Conservation (phyloP, 495 filamentous ascomycete genomes). For the Penicillium antarcticum region DNA sequence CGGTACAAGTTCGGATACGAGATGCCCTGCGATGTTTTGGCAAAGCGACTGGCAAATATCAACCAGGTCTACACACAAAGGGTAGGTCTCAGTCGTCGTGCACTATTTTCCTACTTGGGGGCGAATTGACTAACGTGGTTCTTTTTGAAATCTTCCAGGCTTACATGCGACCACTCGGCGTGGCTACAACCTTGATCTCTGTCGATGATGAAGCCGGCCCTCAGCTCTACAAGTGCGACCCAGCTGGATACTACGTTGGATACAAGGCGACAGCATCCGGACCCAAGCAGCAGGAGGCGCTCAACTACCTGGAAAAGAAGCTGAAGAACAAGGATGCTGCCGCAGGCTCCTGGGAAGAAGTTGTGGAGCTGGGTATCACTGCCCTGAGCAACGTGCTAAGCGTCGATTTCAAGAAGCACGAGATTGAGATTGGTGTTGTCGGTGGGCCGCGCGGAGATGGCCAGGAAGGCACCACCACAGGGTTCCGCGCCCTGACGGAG, state of each 20-base stretch:
- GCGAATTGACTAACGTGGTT: background rate
- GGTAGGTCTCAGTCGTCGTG: constrained; percentile 48
- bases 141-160: constrained; percentile 53
- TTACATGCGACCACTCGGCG: constrained; percentile 96
- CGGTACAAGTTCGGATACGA: constrained; percentile 98
- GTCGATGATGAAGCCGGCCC: constrained; percentile 89
- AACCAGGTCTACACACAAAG: constrained; percentile 98
- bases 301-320: constrained; percentile 98
- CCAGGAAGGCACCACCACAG: constrained; percentile 69
- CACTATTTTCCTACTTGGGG: background rate
- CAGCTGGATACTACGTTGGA: constrained; percentile 93
- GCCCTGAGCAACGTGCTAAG: constrained; percentile 92
- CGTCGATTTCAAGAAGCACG: constrained; percentile 99
- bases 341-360: constrained; percentile 92
- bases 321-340: constrained; percentile 98
- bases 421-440: constrained; percentile 96
- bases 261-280: constrained; percentile 98
- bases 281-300: constrained; percentile 96
- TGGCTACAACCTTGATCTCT: constrained; percentile 91
- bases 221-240: constrained; percentile 98
- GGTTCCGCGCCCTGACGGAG: constrained; percentile 86
- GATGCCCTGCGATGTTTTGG: constrained; percentile 96
- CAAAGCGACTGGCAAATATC: constrained; percentile 96
- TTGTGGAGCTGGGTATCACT: constrained; percentile 93
- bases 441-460: constrained; percentile 78